Percentiles rank a stretch among this genome's conserved stretches.
These are phyloP conservation scores for Hypoxylon intermedium DNA, from an alignment of 495 filamentous ascomycete genomes.

Conservation along the genomic window DNA sequence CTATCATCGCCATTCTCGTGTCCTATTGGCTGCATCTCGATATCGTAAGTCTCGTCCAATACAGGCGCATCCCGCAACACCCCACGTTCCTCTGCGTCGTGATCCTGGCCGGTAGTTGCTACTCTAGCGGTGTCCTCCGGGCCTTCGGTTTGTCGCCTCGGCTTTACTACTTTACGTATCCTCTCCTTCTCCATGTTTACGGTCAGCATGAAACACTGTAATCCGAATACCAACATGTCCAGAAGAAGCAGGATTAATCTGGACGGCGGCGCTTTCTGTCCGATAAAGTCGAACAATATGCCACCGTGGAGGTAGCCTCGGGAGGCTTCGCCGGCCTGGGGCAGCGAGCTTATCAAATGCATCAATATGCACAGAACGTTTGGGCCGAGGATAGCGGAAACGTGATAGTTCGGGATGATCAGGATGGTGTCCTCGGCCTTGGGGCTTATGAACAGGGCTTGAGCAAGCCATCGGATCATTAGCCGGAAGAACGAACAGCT, in stretches of 20 bases:
- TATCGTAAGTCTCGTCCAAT: conserved; percentile 50
- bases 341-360: conserved; percentile 68
- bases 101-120: conserved; percentile 62
- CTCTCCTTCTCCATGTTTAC: conserved; percentile 74
- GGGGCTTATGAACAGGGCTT: conserved; percentile 80
- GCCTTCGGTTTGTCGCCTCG: conserved; percentile 33
- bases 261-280: conserved; percentile 76
- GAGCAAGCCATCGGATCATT: conserved; percentile 70
- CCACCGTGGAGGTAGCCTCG: conserved; percentile 86
- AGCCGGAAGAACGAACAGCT: conserved; percentile 83
- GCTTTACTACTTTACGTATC: conserved; percentile 52
- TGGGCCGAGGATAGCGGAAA: conserved; percentile 72
- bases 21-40: conserved; percentile 58
- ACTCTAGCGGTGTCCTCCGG: conserved; percentile 28
- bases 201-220: conserved; percentile 78
- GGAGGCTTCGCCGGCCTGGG: conserved; percentile 74
- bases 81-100: conserved; percentile 84
- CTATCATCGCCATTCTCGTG: conserved; percentile 25
- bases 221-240: conserved; percentile 67
- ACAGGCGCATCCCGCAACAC: conserved; percentile 59
- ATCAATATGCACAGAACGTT: conserved; percentile 76
- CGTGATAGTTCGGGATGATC: conserved; percentile 70
- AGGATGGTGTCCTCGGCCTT: conserved; percentile 65
- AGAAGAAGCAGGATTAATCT: conserved; percentile 67
- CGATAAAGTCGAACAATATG: conserved; percentile 85